Percentiles rank a stretch among this genome's conserved stretches.
Evolutionary conservation across 768 basidiomycete species (phyloP).

Genomic region (Boletus eberwhitei): DNA sequence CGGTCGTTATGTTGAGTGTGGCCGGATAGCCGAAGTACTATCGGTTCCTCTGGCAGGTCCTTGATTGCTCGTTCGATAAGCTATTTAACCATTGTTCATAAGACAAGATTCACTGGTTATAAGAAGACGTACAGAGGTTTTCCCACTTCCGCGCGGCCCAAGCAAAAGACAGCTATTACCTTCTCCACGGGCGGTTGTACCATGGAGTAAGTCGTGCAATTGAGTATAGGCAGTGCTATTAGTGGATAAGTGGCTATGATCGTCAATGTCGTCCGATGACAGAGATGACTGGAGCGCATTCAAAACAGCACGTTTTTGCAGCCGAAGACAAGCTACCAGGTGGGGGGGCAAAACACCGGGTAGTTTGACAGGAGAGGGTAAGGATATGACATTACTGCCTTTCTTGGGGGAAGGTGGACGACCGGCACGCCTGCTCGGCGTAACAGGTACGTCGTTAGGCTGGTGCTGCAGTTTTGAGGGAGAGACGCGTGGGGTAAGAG

Average conservation of each 20-base stretch:
- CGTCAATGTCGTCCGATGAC: slow-evolving; percentile 24
- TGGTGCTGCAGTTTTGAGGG: slow-evolving; percentile 9
- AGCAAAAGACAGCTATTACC: slow-evolving; percentile 91
- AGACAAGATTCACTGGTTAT: not conserved
- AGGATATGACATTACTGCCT: not conserved
- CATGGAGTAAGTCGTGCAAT: slow-evolving; percentile 60
- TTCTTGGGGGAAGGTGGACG: slow-evolving; percentile 16
- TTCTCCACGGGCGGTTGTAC: slow-evolving; percentile 77
- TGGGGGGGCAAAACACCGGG: slow-evolving; percentile 37
- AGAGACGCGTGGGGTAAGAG: slow-evolving; percentile 19
- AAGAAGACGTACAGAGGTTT: slow-evolving; percentile 55
- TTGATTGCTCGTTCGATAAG: slow-evolving; percentile 57
- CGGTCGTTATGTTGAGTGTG: slow-evolving; percentile 83
- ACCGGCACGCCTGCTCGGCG: slow-evolving; percentile 13
- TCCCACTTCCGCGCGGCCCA: slow-evolving; percentile 84
- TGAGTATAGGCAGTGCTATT: slow-evolving; percentile 55
- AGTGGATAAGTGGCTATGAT: slow-evolving; percentile 38
- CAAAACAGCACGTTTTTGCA: slow-evolving; percentile 59
- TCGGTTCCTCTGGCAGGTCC: slow-evolving; percentile 47
- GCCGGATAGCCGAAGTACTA: slow-evolving; percentile 81
- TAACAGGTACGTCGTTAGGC: slow-evolving; percentile 10
- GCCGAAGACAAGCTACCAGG: slow-evolving; percentile 44
- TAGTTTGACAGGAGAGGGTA: slow-evolving; percentile 20
- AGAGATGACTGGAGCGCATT: slow-evolving; percentile 38
- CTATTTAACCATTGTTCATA: slow-evolving; percentile 34